Base-by-base conservation (phyloP, 2,329 filamentous ascomycete genomes). In the Seiridium unicorne region DNA sequence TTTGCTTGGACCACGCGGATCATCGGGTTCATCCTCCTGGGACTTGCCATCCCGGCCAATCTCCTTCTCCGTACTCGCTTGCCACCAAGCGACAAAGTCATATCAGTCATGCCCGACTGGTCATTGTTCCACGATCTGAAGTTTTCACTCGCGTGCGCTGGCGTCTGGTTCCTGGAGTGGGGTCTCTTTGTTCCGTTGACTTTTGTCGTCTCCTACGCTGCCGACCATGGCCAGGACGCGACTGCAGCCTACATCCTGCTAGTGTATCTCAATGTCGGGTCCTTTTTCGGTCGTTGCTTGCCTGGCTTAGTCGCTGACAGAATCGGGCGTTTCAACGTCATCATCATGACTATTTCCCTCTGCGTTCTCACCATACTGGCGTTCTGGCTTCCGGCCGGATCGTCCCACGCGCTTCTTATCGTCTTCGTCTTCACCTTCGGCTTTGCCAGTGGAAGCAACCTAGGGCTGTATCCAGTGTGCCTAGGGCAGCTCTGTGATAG, bases 241-340 rank as follows among this genome's bases (percentile, higher is more conserved):
- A 77, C 77, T 0, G 84, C 90, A 65, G 84, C 89, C 1, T 94
- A 92, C 72, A 87, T 92, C 62, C 81, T 95, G 35, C 81, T 96
- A n/a, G 87, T 92, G 1, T 84, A 95, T 60, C 82, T 96, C 68
- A 96, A 95, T 70, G 91, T 86, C 1, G 91, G 89, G 9, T 92
- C 89, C 0, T 87, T 90, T 57, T 77, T 95, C 6, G 93, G 93
- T 3, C 85, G 93, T 31, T 90, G 87, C 74, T 79, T 93, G 0
- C 91, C 92, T 0, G 92, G 92, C 0, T 82, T 90, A 62, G 76
- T 92, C 7, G 89, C 92, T 0, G 93, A 97, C 70, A 84, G 81
- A 55, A 72, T 92, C 3, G 93, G 93, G 0, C 85, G 92, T 3
- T 96, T 92, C 77, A 96, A 97, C 70, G 85, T 88, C 55, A 89